A percentile compares a stretch with the other conserved stretches of the same genome.
These are phyloP conservation scores for Schizochytrium sp. DNA, from an alignment of 108 stramenopile species.

Conservation along the genomic window DNA sequence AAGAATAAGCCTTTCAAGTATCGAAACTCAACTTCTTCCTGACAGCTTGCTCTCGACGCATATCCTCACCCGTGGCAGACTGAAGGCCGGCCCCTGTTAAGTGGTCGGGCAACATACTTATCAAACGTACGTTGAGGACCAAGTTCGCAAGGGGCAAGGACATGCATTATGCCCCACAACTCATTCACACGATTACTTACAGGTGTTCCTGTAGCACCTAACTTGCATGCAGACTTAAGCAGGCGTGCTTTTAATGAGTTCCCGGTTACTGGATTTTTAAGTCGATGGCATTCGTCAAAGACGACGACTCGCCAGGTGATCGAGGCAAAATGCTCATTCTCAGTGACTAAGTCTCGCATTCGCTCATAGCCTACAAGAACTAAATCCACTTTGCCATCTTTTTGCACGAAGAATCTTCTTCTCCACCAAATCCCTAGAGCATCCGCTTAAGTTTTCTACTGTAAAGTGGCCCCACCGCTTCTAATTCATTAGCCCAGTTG, in stretches of 20 bases:
- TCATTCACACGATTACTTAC: conserved; percentile 47
- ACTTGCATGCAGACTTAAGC: background rate
- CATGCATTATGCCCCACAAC: conserved; percentile 45
- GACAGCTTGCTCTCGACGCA: background rate
- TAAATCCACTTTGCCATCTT: background rate
- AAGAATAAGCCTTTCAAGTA: background rate
- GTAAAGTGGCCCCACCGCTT: conserved; percentile 59
- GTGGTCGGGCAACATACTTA: background rate
- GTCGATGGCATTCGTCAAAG: conserved; percentile 57
- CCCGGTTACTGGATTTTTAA: conserved; percentile 32
- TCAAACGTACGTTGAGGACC: background rate
- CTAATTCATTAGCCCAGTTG: conserved; percentile 47
- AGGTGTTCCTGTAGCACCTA: conserved; percentile 33
- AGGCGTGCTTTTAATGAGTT: background rate
- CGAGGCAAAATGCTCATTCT: background rate
- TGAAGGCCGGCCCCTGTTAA: conserved; percentile 18
- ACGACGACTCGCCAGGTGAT: conserved; percentile 35
- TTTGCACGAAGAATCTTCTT: background rate
- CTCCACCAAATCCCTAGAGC: background rate
- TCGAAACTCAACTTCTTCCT: background rate
- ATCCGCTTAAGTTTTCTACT: background rate
- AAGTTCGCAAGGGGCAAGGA: background rate
- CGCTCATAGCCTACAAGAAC: conserved; percentile 32
- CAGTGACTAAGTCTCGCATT: background rate
- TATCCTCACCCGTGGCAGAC: background rate